phyloP scores from a whole-genome alignment of 2,329 filamentous ascomycete species.

The Hymenoscyphus fructigenus region DNA sequence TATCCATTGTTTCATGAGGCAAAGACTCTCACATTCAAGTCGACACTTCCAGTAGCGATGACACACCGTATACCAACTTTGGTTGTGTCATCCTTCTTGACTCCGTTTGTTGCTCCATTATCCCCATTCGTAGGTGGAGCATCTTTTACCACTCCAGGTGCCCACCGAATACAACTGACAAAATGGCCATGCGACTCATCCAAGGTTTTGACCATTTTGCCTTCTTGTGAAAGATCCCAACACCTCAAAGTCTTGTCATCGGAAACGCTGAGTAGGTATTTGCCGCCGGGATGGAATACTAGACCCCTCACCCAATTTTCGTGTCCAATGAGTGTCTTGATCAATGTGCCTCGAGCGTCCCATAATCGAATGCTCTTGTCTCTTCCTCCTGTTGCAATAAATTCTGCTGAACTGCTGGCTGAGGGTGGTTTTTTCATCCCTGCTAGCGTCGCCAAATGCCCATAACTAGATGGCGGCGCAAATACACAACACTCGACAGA shows the following conservation, averaged over 20 bases:
- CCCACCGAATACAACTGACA: slow-evolving; percentile 84
- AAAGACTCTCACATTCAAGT: slow-evolving; percentile 77
- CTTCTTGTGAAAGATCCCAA: slow-evolving; percentile 91
- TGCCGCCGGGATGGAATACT: slow-evolving; percentile 88
- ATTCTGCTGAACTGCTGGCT: slow-evolving; percentile 74
- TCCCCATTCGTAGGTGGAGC: slow-evolving; percentile 45
- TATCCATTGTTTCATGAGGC: slow-evolving; percentile 44
- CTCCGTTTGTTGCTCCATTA: slow-evolving; percentile 50
- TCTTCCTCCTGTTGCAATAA: slow-evolving; percentile 82
- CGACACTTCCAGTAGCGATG: slow-evolving; percentile 83
- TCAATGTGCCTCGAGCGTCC: slow-evolving; percentile 79
- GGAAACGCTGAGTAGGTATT: slow-evolving; percentile 80
- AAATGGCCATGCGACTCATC: slow-evolving; percentile 80
- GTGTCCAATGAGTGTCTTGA: slow-evolving; percentile 83
- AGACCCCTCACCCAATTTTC: slow-evolving; percentile 91
- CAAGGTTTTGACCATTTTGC: slow-evolving; percentile 82
- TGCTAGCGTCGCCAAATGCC: slow-evolving; percentile 73
- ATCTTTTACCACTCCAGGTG: slow-evolving; percentile 70
- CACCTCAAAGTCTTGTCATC: slow-evolving; percentile 92
- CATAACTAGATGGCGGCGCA: slow-evolving; percentile 76
- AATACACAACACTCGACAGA: slow-evolving; percentile 82
- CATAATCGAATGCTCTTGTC: slow-evolving; percentile 91
- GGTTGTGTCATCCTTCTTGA: slow-evolving; percentile 43
- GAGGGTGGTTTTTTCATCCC: slow-evolving; percentile 81
- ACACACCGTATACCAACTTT: slow-evolving; percentile 75